Evolutionary conservation across 441 rosid genomes (phyloP).

Genomic region (Sinapis alba): DNA sequence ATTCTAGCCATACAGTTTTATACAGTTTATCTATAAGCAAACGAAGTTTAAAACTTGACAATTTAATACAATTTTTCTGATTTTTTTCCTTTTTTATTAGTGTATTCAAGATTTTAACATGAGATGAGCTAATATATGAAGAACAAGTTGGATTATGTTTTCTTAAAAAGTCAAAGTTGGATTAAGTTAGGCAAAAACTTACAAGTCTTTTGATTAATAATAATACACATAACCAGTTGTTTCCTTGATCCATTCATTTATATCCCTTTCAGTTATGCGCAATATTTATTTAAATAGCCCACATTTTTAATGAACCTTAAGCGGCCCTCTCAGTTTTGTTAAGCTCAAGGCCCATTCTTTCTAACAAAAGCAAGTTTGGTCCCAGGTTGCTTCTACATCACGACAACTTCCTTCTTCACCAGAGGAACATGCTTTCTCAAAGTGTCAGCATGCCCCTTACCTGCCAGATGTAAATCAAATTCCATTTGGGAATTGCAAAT

Average conservation of each 20-base stretch:
- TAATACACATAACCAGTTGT: constrained; percentile 8
- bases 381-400: constrained; percentile 3
- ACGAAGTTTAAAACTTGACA: neutral
- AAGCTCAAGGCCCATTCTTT: neutral
- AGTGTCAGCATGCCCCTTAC: constrained; percentile 16
- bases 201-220: constrained; percentile 1
- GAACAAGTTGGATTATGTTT: constrained; percentile 6
- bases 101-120: neutral
- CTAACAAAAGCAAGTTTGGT: constrained; percentile 2
- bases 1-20: too few species aligned
- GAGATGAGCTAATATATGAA: neutral
- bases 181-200: constrained; percentile 7
- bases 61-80: neutral
- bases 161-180: constrained; percentile 18
- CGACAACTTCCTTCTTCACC: constrained; percentile 48
- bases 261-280: neutral
- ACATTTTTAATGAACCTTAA: neutral
- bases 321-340: neutral
- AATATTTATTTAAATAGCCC: neutral
- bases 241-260: too few species aligned
- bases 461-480: constrained; percentile 11
- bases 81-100: neutral
- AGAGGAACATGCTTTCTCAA: constrained; percentile 47
- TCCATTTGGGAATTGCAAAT: neutral
- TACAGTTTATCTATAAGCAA: too few species aligned